Conservation (phyloP, 257 asterid genomes). For the Vinca minor region DNA sequence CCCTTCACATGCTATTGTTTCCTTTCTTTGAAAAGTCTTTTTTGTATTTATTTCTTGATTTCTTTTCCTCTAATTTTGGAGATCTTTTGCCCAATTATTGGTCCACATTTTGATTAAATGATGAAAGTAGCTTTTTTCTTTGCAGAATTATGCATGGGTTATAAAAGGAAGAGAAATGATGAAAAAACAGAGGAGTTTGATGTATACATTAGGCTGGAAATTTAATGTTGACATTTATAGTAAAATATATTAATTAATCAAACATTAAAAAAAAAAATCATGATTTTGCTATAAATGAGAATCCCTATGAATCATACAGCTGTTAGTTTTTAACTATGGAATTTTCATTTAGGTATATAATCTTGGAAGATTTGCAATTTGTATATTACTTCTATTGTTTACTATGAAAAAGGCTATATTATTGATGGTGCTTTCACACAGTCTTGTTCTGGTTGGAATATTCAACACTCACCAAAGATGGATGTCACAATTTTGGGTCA, state of each 20-base stretch:
- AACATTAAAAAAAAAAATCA: not conserved
- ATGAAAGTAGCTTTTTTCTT: not conserved
- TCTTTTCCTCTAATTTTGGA: not conserved
- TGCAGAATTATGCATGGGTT: not conserved
- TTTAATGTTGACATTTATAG: not conserved
- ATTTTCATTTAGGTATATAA: no score
- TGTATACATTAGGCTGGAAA: not conserved
- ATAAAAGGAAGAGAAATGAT: not conserved
- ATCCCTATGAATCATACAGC: no score
- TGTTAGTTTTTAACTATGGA: no score
- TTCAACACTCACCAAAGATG: not conserved
- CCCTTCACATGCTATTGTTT: not conserved
- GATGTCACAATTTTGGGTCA: not conserved
- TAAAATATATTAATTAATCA: no score
- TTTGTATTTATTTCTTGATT: not conserved
- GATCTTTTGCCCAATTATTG: not conserved
- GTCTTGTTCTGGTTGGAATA: not conserved
- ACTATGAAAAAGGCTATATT: not conserved
- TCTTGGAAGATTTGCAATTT: no score
- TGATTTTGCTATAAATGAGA: no score
- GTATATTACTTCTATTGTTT: not conserved
- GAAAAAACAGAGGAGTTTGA: not conserved
- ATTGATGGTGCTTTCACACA: not conserved
- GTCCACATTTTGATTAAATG: not conserved
- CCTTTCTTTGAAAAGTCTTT: not conserved